These are phyloP conservation scores for Hyparrhenia diplandra DNA, from an alignment of 176 grass and related monocot genomes.

Conservation along the genomic window DNA sequence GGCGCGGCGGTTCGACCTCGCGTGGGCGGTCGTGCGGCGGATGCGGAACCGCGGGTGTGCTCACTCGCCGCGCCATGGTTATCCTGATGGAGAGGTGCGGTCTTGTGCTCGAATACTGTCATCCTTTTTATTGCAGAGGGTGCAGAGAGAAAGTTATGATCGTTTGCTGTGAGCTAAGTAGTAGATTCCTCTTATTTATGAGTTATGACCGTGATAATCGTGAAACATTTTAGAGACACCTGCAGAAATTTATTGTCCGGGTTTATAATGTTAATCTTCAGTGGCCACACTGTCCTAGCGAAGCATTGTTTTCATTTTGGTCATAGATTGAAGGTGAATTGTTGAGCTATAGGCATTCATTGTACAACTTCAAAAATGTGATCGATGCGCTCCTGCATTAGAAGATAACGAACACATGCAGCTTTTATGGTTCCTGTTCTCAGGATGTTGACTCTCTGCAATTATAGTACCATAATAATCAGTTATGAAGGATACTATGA, in stretches of 20 bases:
- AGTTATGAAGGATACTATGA: neutral
- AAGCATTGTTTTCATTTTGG: neutral
- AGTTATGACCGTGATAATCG: neutral
- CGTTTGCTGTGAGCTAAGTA: neutral
- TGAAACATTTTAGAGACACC: neutral
- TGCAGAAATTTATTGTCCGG: neutral
- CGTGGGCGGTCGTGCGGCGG: slow-evolving; percentile 54
- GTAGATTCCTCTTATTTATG: neutral
- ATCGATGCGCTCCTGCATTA: neutral
- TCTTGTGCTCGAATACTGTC: neutral
- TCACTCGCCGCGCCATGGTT: slow-evolving; percentile 63
- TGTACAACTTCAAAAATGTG: neutral
- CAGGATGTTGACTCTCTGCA: no score
- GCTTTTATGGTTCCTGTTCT: no score
- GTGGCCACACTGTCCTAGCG: neutral
- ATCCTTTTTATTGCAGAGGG: neutral
- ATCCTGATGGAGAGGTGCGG: slow-evolving; percentile 78
- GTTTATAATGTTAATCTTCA: neutral
- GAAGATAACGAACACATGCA: neutral
- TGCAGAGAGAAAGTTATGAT: neutral
- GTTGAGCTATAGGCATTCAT: slow-evolving; percentile 11
- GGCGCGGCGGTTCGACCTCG: slow-evolving; percentile 65
- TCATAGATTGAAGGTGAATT: neutral
- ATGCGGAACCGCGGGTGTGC: slow-evolving; percentile 55
- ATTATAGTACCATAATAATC: no score